phyloP scores from a whole-genome alignment of 2,329 filamentous ascomycete species.

The Arthrobotrys sphaeroides region DNA sequence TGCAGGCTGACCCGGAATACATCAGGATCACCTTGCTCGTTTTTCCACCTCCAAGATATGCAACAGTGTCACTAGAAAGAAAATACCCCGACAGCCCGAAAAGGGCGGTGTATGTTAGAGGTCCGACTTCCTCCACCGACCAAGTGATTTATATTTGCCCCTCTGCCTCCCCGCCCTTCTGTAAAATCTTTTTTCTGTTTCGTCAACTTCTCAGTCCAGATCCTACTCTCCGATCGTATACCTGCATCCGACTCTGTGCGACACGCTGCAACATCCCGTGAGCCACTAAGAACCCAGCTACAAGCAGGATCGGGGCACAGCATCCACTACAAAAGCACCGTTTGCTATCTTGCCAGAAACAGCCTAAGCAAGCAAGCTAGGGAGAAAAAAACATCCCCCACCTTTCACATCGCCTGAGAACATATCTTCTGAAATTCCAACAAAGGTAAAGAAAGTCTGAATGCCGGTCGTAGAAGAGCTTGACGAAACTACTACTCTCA shows the following conservation, averaged over 20 bases:
- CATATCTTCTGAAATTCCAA: not conserved
- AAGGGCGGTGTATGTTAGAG: slow-evolving; percentile 10
- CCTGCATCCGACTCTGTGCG: slow-evolving; percentile 33
- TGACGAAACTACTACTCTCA: slow-evolving; percentile 21
- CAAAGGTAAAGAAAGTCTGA: slow-evolving; percentile 40
- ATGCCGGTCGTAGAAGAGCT: slow-evolving; percentile 54
- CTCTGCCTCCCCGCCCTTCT: slow-evolving; percentile 23
- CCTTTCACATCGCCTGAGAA: not conserved
- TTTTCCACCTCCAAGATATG: not conserved
- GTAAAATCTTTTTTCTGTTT: slow-evolving; percentile 20
- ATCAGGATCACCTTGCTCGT: slow-evolving; percentile 39
- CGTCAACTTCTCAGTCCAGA: slow-evolving; percentile 36
- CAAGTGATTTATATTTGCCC: slow-evolving; percentile 43
- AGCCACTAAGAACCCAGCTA: not conserved
- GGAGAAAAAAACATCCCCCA: slow-evolving; percentile 5
- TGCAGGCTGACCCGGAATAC: slow-evolving; percentile 53
- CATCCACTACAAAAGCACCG: not conserved
- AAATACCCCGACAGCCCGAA: slow-evolving; percentile 39
- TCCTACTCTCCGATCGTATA: slow-evolving; percentile 28
- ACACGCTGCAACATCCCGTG: slow-evolving; percentile 40
- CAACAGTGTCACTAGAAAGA: slow-evolving; percentile 26
- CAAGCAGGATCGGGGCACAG: slow-evolving; percentile 19
- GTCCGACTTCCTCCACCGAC: slow-evolving; percentile 21
- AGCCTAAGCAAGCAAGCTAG: too few species aligned
- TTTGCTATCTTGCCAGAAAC: slow-evolving; percentile 15